phyloP scores from a whole-genome alignment of 1,284 basidiomycete genomes.

The Sanghuangporus sanghuang region DNA sequence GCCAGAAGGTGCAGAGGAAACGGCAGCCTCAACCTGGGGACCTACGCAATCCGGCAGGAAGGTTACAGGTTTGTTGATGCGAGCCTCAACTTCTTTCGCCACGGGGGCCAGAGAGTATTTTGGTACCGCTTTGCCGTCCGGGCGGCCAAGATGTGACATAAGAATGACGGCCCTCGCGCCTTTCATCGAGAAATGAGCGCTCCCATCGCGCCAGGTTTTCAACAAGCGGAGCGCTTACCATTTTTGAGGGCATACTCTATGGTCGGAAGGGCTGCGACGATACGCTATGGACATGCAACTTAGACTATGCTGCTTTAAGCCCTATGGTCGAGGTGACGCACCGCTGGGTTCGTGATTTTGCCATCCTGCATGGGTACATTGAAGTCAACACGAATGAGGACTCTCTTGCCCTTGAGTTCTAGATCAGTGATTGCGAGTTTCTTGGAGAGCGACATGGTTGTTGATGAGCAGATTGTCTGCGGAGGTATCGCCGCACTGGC shows the following conservation, averaged over 20 bases:
- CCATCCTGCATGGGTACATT: slow-evolving; percentile 92
- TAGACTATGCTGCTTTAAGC: slow-evolving; percentile 11
- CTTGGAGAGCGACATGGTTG: slow-evolving; percentile 87
- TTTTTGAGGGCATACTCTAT: slow-evolving; percentile 92
- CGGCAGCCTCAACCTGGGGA: slow-evolving; percentile 74
- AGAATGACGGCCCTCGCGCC: slow-evolving; percentile 84
- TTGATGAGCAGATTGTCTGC: not conserved
- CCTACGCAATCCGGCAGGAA: slow-evolving; percentile 91
- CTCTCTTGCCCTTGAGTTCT: slow-evolving; percentile 85
- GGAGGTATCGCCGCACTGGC: not conserved
- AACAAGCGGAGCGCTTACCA: slow-evolving; percentile 38
- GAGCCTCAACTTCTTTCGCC: slow-evolving; percentile 67
- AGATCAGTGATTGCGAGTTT: slow-evolving; percentile 93
- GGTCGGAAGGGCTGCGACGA: slow-evolving; percentile 93
- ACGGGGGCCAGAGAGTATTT: slow-evolving; percentile 95
- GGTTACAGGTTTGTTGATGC: slow-evolving; percentile 65
- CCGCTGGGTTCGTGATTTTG: slow-evolving; percentile 94
- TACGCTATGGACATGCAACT: slow-evolving; percentile 55
- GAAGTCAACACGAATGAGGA: slow-evolving; percentile 97
- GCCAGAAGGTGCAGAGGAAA: slow-evolving; percentile 67
- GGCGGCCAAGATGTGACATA: slow-evolving; percentile 98
- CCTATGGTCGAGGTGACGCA: slow-evolving; percentile 37
- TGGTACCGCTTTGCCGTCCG: slow-evolving; percentile 84
- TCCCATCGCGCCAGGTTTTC: slow-evolving; percentile 10
- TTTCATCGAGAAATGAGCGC: slow-evolving; percentile 27